These are phyloP conservation scores for Pestalotiopsis sp. DNA, from an alignment of 2,329 filamentous ascomycete species.

Conservation along the genomic window DNA sequence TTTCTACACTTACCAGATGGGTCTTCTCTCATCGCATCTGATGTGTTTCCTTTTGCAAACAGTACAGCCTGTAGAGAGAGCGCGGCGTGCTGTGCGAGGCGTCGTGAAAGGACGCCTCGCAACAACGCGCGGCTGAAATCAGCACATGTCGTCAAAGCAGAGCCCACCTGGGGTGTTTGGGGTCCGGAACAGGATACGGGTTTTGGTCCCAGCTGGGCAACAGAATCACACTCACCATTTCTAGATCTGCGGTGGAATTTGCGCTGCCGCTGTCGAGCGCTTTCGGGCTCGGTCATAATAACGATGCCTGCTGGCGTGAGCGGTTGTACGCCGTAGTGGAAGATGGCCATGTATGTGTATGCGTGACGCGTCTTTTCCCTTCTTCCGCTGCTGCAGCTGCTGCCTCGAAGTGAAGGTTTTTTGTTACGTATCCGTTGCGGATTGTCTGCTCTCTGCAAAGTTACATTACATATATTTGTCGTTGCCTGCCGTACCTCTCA, in stretches of 20 bases:
- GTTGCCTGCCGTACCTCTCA: neutral
- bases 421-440: too few species aligned
- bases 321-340: neutral
- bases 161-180: neutral
- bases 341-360: neutral
- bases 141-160: constrained; percentile 3
- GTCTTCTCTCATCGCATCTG: constrained; percentile 47
- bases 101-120: neutral
- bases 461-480: neutral
- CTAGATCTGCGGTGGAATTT: constrained; percentile 35
- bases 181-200: neutral
- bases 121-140: constrained; percentile 5
- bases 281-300: constrained; percentile 17
- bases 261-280: constrained; percentile 33
- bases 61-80: constrained; percentile 32
- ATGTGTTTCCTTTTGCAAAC: constrained; percentile 45
- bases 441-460: too few species aligned
- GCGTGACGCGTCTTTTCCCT: neutral
- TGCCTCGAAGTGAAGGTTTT: too few species aligned
- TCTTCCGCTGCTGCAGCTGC: too few species aligned
- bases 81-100: constrained; percentile 1
- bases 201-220: neutral
- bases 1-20: constrained; percentile 44
- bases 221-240: constrained; percentile 26
- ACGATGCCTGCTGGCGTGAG: neutral